Evolutionary conservation across 2,329 filamentous ascomycete species (phyloP).

Genomic region (Paraphoma sp.): DNA sequence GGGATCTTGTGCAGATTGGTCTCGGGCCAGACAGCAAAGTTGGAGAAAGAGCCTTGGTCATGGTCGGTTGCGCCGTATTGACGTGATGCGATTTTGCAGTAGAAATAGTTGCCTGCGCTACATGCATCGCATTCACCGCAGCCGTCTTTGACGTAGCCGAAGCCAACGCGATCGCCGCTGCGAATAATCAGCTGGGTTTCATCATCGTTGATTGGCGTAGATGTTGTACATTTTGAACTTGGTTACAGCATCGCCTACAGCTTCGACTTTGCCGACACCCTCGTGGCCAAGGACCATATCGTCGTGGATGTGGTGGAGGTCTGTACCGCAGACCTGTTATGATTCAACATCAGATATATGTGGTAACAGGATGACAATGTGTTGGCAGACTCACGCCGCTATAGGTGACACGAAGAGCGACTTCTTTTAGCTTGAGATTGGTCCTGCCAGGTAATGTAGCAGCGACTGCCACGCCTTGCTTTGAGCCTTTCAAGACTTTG

Average conservation of each 20-base stretch:
- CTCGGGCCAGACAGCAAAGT: conserved; percentile 54
- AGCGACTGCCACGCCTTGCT: background rate
- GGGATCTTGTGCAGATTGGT: conserved; percentile 55
- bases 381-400: background rate
- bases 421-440: background rate
- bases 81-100: conserved; percentile 41
- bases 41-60: conserved; percentile 55
- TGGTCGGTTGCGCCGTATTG: conserved; percentile 49
- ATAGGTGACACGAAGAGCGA: background rate
- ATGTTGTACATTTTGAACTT: conserved; percentile 7
- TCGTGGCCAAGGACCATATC: conserved; percentile 61
- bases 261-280: conserved; percentile 58
- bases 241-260: conserved; percentile 52
- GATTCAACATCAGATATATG: background rate
- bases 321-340: conserved; percentile 61
- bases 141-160: conserved; percentile 53
- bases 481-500: background rate
- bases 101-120: conserved; percentile 50
- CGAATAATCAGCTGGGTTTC: conserved; percentile 41
- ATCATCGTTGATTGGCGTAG: background rate
- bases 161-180: conserved; percentile 58
- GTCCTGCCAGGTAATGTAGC: background rate
- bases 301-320: conserved; percentile 48
- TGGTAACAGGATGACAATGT: background rate
- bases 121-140: conserved; percentile 55